Evolutionary conservation across 2,329 filamentous ascomycete species (phyloP), one percentile per base, ranked within the genome.

Genomic region (Orbilia quercus): DNA sequence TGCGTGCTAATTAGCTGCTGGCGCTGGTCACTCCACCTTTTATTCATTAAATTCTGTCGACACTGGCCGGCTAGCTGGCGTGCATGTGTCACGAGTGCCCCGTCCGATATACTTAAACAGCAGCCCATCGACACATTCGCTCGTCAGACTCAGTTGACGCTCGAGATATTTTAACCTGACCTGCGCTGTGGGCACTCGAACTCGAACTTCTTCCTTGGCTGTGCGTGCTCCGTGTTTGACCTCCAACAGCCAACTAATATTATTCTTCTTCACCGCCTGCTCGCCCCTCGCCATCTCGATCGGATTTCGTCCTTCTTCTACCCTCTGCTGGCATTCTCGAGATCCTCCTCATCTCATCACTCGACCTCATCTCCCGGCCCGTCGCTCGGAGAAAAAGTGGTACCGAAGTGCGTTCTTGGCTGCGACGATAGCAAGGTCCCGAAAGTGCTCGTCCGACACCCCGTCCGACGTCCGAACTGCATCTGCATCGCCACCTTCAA

Each of bases 51-150:
- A 12, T 44, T 51, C 45, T 48, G 47, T 38, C 42, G 48, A 50
- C 58, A 20, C 28, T 9, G 28, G 40, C 40, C 7, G 58, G 60
- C 54, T 55, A 47, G 55, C 55, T 60, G 64, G 36, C 65, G 47
- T 65, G 48, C 65, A 40, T 16, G 48, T 70, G 65, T 70, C 65
- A 70, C 57, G 65, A 45, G 65, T 34, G 47, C 38, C n/a, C 18
- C 63, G 59, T 34, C 25, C 7, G 47, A 28, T 4, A 18, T 51
- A 34, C 31, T 31, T 31, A 31, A 31, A 31, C 4, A 31, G 28
- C 28, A 31, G 28, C 5, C 4, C 5, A 31, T 9, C 28, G 28
- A 31, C 28, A 31, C 28, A 5, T 4, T 5, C 4, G 9, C 4
- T 31, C 4, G 9, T 31, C 28, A 31, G 4, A 5, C 4, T 31